Percentiles rank a stretch among this genome's conserved stretches.
These are phyloP conservation scores for Verticillium nubilum DNA, from an alignment of 2,329 filamentous ascomycete genomes.

Conservation along the genomic window DNA sequence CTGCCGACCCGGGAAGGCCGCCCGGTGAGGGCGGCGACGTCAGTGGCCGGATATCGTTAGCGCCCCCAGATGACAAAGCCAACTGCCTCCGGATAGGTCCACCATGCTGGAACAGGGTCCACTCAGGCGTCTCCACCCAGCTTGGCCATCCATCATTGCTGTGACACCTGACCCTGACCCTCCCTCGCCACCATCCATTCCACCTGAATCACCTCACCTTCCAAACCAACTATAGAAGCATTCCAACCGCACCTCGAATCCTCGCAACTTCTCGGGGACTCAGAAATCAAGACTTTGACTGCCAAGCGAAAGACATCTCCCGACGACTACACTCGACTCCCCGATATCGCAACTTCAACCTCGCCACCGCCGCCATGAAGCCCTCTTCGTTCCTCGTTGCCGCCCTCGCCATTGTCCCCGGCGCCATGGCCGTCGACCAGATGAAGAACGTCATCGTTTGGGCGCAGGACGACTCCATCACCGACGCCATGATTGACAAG, in stretches of 20 bases:
- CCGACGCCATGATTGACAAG: conserved; percentile 60
- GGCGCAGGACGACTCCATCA: conserved; percentile 62
- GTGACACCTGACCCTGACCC: background rate
- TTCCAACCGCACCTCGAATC: background rate
- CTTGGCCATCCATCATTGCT: background rate
- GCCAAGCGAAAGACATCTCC: background rate
- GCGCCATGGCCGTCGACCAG: conserved; percentile 56
- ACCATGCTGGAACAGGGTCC: background rate
- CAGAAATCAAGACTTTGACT: background rate
- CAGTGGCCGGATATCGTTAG: background rate
- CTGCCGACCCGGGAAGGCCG: background rate
- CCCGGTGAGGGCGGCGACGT: background rate
- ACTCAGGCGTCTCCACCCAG: background rate
- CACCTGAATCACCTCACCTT: background rate
- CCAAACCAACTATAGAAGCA: background rate
- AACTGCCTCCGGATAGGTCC: background rate
- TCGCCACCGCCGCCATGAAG: conserved; percentile 51
- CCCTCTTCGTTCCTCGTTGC: conserved; percentile 47
- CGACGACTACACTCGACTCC: background rate
- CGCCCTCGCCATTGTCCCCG: conserved; percentile 51
- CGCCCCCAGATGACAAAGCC: background rate
- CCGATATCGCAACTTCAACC: background rate
- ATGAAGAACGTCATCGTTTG: conserved; percentile 74
- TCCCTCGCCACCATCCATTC: background rate
- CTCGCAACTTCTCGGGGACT: background rate